Evolutionary conservation across 75 land plant species (phyloP).

Genomic region (Pinus tabuliformis): DNA sequence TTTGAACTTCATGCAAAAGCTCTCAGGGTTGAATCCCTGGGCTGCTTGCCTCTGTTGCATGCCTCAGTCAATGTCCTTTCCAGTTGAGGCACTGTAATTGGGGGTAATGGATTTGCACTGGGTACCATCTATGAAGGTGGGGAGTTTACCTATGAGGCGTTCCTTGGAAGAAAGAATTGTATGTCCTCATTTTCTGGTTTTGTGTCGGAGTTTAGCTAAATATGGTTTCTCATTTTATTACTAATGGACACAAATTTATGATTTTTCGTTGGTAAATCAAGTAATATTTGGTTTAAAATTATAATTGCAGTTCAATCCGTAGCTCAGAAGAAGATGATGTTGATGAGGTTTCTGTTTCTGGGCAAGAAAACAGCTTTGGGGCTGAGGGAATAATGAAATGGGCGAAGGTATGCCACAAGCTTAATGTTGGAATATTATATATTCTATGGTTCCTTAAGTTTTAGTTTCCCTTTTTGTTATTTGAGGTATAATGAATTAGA

Average conservation of each 20-base stretch:
- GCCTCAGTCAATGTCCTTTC: no score
- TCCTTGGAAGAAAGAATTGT: background rate
- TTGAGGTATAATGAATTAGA: background rate
- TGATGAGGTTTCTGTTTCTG: slow-evolving; percentile 36
- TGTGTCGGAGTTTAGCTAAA: background rate
- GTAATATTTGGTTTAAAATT: background rate
- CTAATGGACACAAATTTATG: slow-evolving; percentile 7
- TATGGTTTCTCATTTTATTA: background rate
- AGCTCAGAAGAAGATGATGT: slow-evolving; percentile 85
- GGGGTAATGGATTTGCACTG: no score
- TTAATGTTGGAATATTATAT: no score
- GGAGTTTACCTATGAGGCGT: no score
- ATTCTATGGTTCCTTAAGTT: no score
- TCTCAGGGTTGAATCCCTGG: no score
- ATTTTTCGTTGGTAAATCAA: background rate
- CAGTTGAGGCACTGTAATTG: no score
- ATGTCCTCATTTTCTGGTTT: background rate
- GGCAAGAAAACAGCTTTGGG: slow-evolving; percentile 40
- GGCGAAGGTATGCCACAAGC: slow-evolving; percentile 65
- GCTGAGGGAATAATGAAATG: slow-evolving; percentile 65
- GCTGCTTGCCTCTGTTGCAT: no score
- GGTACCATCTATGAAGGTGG: no score
- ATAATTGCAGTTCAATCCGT: slow-evolving; percentile 59
- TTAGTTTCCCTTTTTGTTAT: no score
- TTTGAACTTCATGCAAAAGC: no score